These are phyloP conservation scores for Dictyostelium discoideum DNA, from an alignment of 78 protist species.

Conservation along the genomic window dicty_2.7 NC_007090.3:4130001-4130500, in stretches of 20 bases:
- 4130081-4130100: not conserved
- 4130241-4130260: slow-evolving; percentile 61
- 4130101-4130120: slow-evolving; percentile 55
- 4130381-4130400: not conserved
- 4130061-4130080: not conserved
- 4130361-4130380: not conserved
- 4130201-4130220: slow-evolving; percentile 59
- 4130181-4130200: slow-evolving; percentile 61
- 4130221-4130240: slow-evolving; percentile 78
- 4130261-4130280: not conserved
- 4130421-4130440: not conserved
- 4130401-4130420: not conserved
- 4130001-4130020: too few relatives aligned
- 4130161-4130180: slow-evolving; percentile 11
- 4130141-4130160: slow-evolving; percentile 41
- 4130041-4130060: too few relatives aligned
- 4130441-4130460: not conserved
- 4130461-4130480: not conserved
- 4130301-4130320: not conserved
- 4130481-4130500: too few relatives aligned
- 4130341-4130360: not conserved
- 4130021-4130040: not conserved
- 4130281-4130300: not conserved
- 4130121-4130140: not conserved
- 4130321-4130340: not conserved